Evolutionary conservation across 495 filamentous ascomycete species (phyloP).

Genomic region (Cairneyella variabilis): DNA sequence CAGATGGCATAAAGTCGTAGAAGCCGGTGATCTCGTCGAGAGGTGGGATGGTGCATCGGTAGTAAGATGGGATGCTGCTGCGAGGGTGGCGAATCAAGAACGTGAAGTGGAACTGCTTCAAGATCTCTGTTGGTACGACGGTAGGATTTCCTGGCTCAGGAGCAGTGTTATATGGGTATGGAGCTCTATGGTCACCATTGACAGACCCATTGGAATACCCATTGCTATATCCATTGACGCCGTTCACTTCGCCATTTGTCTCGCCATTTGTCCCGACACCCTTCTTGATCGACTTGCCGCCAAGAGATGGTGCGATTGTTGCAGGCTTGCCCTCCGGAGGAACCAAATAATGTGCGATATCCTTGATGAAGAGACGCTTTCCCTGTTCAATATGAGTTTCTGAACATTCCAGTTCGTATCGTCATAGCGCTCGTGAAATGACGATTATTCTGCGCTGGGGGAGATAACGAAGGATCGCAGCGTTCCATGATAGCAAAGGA

Average conservation of each 20-base stretch:
- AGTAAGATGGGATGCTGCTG: slow-evolving; percentile 84
- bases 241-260: slow-evolving; percentile 29
- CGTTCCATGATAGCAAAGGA: too few relatives aligned
- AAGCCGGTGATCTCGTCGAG: slow-evolving; percentile 79
- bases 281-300: slow-evolving; percentile 39
- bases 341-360: slow-evolving; percentile 85
- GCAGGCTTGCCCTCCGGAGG: slow-evolving; percentile 67
- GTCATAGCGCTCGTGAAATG: neutral
- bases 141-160: slow-evolving; percentile 72
- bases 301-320: slow-evolving; percentile 70
- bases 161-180: slow-evolving; percentile 55
- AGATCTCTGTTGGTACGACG: slow-evolving; percentile 65
- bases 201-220: slow-evolving; percentile 26
- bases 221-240: slow-evolving; percentile 25
- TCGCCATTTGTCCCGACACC: slow-evolving; percentile 51
- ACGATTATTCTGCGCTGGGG: neutral
- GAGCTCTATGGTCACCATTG: slow-evolving; percentile 30
- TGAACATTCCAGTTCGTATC: slow-evolving; percentile 5
- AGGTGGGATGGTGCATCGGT: slow-evolving; percentile 92
- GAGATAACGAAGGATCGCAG: too few relatives aligned
- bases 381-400: slow-evolving; percentile 40
- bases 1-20: slow-evolving; percentile 74
- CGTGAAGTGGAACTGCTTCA: slow-evolving; percentile 83
- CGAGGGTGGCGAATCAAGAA: slow-evolving; percentile 95
- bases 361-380: slow-evolving; percentile 96